phyloP scores from a whole-genome alignment of 176 grass and related monocot species.

The Echinochloa phyllopogon region DNA sequence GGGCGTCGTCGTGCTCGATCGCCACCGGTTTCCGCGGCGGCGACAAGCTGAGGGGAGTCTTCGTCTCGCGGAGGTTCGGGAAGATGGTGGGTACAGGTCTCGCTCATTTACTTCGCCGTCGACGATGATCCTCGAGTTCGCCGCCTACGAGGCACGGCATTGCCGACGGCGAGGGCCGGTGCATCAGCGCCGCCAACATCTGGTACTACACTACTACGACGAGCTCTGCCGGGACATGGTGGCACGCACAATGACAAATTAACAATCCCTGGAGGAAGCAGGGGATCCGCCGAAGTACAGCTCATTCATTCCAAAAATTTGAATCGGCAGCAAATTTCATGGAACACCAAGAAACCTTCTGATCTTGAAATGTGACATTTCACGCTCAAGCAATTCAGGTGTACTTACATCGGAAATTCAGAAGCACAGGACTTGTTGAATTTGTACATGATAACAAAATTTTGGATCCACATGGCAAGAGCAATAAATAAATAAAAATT shows the following conservation, averaged over 20 bases:
- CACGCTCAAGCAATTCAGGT: conserved; percentile 5
- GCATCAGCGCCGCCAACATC: not conserved
- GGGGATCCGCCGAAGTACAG: conserved; percentile 3
- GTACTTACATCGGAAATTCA: conserved; percentile 16
- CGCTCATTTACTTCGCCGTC: too few species aligned
- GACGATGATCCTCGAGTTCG: too few species aligned
- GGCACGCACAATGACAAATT: too few species aligned
- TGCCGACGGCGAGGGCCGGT: not conserved
- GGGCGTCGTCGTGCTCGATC: conserved; percentile 59
- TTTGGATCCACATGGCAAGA: too few species aligned
- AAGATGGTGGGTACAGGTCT: conserved; percentile 19
- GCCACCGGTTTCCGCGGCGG: conserved; percentile 65
- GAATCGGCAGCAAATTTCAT: not conserved
- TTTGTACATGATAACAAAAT: conserved; percentile 6
- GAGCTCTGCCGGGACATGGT: conserved; percentile 68
- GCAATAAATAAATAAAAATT: too few species aligned
- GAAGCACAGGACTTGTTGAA: not conserved
- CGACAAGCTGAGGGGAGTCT: conserved; percentile 57
- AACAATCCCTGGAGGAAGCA: conserved; percentile 57
- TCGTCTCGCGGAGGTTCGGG: conserved; percentile 42
- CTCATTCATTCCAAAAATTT: too few species aligned
- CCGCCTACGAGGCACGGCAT: too few species aligned
- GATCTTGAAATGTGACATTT: not conserved
- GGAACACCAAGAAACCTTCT: not conserved
- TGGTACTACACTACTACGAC: conserved; percentile 76